Evolutionary conservation across 2,329 filamentous ascomycete genomes (phyloP).

Genomic region (Apiospora hydei): DNA sequence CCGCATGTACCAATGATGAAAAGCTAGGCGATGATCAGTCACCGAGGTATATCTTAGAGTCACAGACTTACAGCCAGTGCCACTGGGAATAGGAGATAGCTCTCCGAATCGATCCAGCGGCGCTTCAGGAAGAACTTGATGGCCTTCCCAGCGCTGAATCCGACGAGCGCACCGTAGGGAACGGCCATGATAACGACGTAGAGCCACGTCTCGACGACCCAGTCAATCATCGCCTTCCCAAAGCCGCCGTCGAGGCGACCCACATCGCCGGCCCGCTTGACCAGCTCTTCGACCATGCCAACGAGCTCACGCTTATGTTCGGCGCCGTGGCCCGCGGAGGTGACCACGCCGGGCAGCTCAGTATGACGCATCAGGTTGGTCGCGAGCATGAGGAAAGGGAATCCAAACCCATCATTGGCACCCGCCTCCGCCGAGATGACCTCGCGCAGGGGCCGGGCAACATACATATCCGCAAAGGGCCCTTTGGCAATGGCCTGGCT

Average conservation of each 20-base stretch:
- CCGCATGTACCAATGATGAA: conserved; percentile 66
- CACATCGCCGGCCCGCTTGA: conserved; percentile 52
- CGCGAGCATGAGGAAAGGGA: conserved; percentile 67
- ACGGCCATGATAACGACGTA: conserved; percentile 64
- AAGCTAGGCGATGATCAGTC: conserved; percentile 44
- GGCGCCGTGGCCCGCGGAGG: neutral
- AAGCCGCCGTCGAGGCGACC: conserved; percentile 21
- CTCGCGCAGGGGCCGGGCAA: conserved; percentile 62
- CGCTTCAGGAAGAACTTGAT: conserved; percentile 54
- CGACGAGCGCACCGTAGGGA: conserved; percentile 59
- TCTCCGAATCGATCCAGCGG: conserved; percentile 63
- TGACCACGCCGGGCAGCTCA: conserved; percentile 20
- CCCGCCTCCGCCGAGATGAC: conserved; percentile 70
- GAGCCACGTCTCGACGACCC: conserved; percentile 66
- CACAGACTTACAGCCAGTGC: conserved; percentile 51
- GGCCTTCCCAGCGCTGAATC: conserved; percentile 54
- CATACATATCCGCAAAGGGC: conserved; percentile 68
- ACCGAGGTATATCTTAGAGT: no score
- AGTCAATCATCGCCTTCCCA: conserved; percentile 52
- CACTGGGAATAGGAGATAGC: conserved; percentile 59
- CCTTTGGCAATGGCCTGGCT: conserved; percentile 69
- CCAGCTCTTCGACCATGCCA: neutral
- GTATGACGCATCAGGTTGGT: conserved; percentile 61
- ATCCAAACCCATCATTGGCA: conserved; percentile 68
- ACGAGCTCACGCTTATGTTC: neutral